These are phyloP conservation scores for Candida lessepsii DNA, from an alignment of 805 yeast genomes.

Conservation along the genomic window DNA sequence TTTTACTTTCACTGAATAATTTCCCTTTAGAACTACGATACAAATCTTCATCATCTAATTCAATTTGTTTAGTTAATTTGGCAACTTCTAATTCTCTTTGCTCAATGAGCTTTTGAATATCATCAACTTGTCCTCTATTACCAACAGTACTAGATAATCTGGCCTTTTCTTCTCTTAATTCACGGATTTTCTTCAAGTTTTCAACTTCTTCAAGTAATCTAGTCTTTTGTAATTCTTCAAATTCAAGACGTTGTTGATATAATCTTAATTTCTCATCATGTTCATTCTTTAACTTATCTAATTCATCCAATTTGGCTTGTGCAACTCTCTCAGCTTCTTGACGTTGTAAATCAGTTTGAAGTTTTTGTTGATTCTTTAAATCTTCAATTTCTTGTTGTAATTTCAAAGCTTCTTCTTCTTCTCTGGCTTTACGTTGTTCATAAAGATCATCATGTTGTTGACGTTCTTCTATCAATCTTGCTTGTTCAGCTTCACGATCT, in stretches of 20 bases:
- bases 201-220: constrained; percentile 39
- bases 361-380: constrained; percentile 24
- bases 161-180: constrained; percentile 38
- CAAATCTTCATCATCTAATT: constrained; percentile 31
- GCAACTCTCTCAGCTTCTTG: constrained; percentile 28
- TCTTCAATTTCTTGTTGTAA: constrained; percentile 34
- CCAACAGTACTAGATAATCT: constrained; percentile 25
- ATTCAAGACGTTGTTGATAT: constrained; percentile 29
- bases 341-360: constrained; percentile 24
- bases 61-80: constrained; percentile 30
- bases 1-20: constrained; percentile 9
- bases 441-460: constrained; percentile 27
- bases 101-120: constrained; percentile 29
- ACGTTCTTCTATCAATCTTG: constrained; percentile 23
- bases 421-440: constrained; percentile 24
- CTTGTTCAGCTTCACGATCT: constrained; percentile 27
- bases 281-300: constrained; percentile 33
- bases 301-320: constrained; percentile 30
- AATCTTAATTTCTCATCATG: constrained; percentile 32
- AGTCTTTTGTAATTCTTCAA: constrained; percentile 38
- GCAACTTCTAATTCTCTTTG: constrained; percentile 34
- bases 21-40: constrained; percentile 10
- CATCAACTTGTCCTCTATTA: constrained; percentile 22
- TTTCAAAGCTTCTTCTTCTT: constrained; percentile 24
- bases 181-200: constrained; percentile 39